phyloP scores from a whole-genome alignment of 1,284 basidiomycete species.

The Xerocomus minutiporus region DNA sequence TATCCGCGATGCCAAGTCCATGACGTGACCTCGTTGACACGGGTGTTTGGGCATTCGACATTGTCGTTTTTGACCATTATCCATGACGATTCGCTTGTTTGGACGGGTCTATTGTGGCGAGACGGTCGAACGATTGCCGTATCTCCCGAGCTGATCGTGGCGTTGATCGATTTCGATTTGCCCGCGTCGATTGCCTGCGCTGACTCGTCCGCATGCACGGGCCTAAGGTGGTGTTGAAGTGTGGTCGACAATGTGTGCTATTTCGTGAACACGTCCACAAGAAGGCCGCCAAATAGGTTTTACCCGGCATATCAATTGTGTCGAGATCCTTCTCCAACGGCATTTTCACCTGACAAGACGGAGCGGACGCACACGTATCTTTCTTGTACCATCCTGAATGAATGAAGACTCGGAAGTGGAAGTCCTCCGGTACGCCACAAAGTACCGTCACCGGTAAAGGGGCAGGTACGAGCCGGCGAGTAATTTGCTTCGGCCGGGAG shows the following conservation, averaged over 20 bases:
- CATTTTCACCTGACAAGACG: neutral
- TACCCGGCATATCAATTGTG: neutral
- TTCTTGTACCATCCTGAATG: too few species aligned
- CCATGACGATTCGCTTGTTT: neutral
- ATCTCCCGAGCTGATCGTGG: neutral
- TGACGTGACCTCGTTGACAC: neutral
- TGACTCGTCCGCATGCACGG: neutral
- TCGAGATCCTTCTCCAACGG: neutral
- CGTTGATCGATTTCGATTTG: neutral
- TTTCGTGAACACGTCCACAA: neutral
- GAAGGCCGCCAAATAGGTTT: neutral
- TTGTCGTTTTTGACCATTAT: neutral
- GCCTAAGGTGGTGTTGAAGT: neutral
- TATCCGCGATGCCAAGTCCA: neutral
- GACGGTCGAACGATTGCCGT: neutral
- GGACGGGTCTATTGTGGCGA: neutral
- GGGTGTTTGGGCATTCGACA: neutral
- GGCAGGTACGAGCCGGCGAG: neutral
- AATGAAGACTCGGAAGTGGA: neutral
- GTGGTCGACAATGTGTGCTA: neutral
- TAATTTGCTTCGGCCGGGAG: neutral
- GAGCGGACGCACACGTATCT: neutral
- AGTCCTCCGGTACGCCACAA: neutral
- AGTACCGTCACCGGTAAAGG: neutral
- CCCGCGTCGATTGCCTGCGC: neutral